Evolutionary conservation across 352 stramenopile genomes (phyloP).

Genomic region (Globisporangium irregulare): DNA sequence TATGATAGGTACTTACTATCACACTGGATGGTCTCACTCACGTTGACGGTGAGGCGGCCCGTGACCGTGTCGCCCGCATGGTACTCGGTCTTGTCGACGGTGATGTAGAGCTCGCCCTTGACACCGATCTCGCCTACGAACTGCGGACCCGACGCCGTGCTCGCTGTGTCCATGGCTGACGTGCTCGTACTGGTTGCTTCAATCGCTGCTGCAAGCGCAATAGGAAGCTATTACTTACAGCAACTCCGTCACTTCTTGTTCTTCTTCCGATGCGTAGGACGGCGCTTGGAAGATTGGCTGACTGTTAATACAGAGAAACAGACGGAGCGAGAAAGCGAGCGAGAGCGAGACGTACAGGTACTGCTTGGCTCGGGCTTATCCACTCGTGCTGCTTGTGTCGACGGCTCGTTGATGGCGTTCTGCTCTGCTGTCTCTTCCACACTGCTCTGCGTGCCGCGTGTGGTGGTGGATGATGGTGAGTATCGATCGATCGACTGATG

Average conservation of each 20-base stretch:
- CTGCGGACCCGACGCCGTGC: conserved; percentile 17
- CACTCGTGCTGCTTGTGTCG: neutral
- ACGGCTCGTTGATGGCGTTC: neutral
- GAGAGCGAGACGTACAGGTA: neutral
- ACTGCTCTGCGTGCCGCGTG: neutral
- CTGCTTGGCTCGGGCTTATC: neutral
- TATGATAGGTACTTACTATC: conserved; percentile 37
- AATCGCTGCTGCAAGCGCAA: neutral
- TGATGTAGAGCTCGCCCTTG: conserved; percentile 58
- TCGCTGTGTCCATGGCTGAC: conserved; percentile 15
- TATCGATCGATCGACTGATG: neutral
- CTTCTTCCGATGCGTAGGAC: neutral
- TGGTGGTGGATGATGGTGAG: neutral
- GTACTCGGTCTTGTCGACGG: conserved; percentile 60
- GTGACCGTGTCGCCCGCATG: conserved; percentile 52
- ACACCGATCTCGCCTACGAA: conserved; percentile 64
- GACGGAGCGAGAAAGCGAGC: neutral
- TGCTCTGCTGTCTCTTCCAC: neutral
- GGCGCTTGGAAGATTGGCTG: neutral
- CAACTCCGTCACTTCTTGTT: neutral
- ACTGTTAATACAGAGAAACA: neutral
- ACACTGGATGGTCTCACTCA: conserved; percentile 52
- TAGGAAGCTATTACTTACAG: neutral
- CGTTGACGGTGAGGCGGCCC: conserved; percentile 46
- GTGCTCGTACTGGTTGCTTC: neutral